Percentiles rank a stretch among this genome's conserved stretches.
These are phyloP conservation scores for Penicillium ochrochloron DNA, from an alignment of 495 filamentous ascomycete genomes.

Conservation along the genomic window DNA sequence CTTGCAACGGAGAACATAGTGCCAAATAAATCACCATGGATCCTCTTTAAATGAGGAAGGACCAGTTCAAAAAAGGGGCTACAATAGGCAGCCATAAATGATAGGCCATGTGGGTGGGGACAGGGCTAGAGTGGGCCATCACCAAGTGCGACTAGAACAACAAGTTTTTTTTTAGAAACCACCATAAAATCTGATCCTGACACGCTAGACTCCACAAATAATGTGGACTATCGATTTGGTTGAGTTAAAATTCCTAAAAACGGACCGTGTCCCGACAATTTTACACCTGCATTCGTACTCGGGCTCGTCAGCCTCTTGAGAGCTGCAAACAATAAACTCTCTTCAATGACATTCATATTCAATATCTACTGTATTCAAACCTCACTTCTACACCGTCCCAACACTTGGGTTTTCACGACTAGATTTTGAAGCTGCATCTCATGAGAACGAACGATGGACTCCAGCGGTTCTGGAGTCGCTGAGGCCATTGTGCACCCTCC, in stretches of 20 bases:
- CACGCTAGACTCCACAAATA: slow-evolving; percentile 3
- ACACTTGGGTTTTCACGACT: background rate
- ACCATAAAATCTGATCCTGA: background rate
- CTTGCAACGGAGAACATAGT: background rate
- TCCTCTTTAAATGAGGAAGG: slow-evolving; percentile 1
- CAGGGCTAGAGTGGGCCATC: background rate
- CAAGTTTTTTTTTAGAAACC: slow-evolving; percentile 10
- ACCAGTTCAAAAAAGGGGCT: background rate
- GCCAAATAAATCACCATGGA: slow-evolving; percentile 7
- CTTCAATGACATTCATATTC: slow-evolving; percentile 3
- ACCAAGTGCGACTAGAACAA: background rate
- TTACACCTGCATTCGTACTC: slow-evolving; percentile 12
- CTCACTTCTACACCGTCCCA: background rate
- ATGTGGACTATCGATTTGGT: background rate
- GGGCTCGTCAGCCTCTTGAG: background rate
- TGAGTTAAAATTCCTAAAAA: slow-evolving; percentile 4
- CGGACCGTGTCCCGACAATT: background rate
- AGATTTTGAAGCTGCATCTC: background rate
- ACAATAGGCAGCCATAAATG: slow-evolving; percentile 2
- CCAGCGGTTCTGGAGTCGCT: slow-evolving; percentile 11
- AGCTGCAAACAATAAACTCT: slow-evolving; percentile 1
- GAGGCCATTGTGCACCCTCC: slow-evolving; percentile 13
- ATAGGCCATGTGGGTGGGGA: background rate
- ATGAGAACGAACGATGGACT: slow-evolving; percentile 12
- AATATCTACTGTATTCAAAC: slow-evolving; percentile 10